Conservation (phyloP, 441 rosid species). For the Kokia cookei region DNA sequence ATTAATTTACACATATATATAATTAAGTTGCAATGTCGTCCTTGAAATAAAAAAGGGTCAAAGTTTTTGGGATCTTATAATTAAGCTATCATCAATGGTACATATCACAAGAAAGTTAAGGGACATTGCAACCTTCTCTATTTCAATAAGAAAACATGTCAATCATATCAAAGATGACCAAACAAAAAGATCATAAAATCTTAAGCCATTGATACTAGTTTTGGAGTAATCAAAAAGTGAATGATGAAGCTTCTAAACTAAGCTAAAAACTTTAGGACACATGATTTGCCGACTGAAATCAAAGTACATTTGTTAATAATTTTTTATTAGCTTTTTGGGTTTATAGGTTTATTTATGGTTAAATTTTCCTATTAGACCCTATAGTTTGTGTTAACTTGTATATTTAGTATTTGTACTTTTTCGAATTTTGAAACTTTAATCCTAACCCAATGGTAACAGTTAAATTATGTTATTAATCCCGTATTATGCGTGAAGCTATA, state of each 20-base stretch:
- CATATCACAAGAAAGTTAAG: constrained; percentile 9
- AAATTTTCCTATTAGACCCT: no score
- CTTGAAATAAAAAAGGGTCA: background rate
- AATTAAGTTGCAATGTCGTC: constrained; percentile 1
- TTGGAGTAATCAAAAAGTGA: background rate
- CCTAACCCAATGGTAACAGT: no score
- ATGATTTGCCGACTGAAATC: background rate
- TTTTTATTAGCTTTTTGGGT: background rate
- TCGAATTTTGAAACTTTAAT: no score
- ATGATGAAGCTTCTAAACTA: constrained; percentile 10
- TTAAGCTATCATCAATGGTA: constrained; percentile 20
- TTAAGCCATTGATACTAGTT: background rate
- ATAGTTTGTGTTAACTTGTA: no score
- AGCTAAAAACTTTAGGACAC: background rate
- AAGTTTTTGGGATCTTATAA: constrained; percentile 20
- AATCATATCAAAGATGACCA: constrained; percentile 6
- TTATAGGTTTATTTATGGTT: no score
- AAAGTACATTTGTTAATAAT: background rate
- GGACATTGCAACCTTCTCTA: background rate
- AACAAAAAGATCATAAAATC: background rate
- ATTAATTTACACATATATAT: background rate
- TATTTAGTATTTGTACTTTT: no score
- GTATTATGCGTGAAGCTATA: no score
- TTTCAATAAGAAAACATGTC: constrained; percentile 2
- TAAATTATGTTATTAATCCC: no score